Evolutionary conservation across 345 rosid genomes (phyloP).

Genomic region (Eucalyptus polyanthemos): DNA sequence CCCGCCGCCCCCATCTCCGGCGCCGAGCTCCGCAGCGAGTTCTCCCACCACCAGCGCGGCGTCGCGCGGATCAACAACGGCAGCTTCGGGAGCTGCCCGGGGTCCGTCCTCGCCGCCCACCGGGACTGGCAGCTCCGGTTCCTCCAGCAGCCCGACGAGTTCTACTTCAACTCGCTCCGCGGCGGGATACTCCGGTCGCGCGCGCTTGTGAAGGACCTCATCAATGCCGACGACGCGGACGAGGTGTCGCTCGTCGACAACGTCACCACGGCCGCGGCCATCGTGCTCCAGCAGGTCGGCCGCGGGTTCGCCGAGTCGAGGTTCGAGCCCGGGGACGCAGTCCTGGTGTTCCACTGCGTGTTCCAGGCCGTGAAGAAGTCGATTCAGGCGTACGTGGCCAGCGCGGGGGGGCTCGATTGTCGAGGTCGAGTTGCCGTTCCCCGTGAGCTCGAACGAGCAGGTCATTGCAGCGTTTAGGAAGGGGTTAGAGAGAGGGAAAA

Average conservation of each 20-base stretch:
- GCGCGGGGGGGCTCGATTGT: slow-evolving; percentile 82
- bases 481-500: slow-evolving; percentile 53
- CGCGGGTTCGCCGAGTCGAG: slow-evolving; percentile 63
- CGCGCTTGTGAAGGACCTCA: slow-evolving; percentile 20
- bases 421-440: slow-evolving; percentile 83
- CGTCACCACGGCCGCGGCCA: slow-evolving; percentile 91
- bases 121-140: slow-evolving; percentile 50
- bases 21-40: slow-evolving; percentile 51
- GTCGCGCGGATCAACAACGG: slow-evolving; percentile 84
- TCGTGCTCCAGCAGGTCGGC: slow-evolving; percentile 60
- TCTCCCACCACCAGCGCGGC: slow-evolving; percentile 62
- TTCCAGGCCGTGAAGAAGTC: slow-evolving; percentile 81
- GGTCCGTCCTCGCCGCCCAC: slow-evolving; percentile 52
- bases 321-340: slow-evolving; percentile 57
- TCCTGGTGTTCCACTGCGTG: slow-evolving; percentile 83
- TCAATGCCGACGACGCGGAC: slow-evolving; percentile 66
- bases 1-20: slow-evolving; percentile 2
- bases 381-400: slow-evolving; percentile 74
- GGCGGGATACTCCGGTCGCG: slow-evolving; percentile 48
- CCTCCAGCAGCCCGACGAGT: slow-evolving; percentile 72
- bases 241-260: slow-evolving; percentile 89
- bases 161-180: slow-evolving; percentile 55
- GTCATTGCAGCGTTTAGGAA: slow-evolving; percentile 45
- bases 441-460: slow-evolving; percentile 49
- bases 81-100: slow-evolving; percentile 81